Conservation (phyloP, 1,284 basidiomycete genomes). For the Ustilago tritici region DNA sequence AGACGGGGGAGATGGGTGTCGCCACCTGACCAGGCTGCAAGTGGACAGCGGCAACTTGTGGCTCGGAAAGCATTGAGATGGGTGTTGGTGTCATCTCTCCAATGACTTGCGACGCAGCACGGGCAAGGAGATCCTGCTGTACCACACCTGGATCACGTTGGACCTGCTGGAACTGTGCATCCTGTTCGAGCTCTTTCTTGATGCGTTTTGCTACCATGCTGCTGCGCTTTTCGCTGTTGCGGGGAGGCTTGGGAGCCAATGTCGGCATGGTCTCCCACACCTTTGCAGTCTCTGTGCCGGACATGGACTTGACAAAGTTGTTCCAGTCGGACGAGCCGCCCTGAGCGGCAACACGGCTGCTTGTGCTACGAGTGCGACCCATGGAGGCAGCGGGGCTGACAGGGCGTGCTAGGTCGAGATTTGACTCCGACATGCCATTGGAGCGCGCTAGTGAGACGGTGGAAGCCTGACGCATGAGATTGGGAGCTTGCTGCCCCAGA, state of each 20-base stretch:
- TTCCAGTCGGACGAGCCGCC: constrained; percentile 58
- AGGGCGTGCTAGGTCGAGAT: constrained; percentile 27
- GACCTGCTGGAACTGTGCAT: constrained; percentile 57
- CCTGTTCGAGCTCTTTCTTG: constrained; percentile 60
- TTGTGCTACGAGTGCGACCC: constrained; percentile 20
- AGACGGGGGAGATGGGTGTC: constrained; percentile 37
- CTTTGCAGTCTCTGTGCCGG: constrained; percentile 56
- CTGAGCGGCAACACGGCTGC: constrained; percentile 15
- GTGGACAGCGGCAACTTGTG: constrained; percentile 21
- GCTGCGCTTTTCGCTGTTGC: constrained; percentile 34
- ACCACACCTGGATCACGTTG: constrained; percentile 50
- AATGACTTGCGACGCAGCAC: constrained; percentile 62
- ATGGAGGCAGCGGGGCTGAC: constrained; percentile 47
- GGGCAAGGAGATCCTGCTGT: constrained; percentile 53
- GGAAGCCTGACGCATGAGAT: constrained; percentile 43
- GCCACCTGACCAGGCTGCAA: constrained; percentile 44
- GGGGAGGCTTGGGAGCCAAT: constrained; percentile 30
- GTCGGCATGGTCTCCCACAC: constrained; percentile 54
- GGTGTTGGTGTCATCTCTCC: constrained; percentile 47
- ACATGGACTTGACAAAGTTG: constrained; percentile 60
- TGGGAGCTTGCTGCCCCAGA: constrained; percentile 48
- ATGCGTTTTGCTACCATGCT: constrained; percentile 52
- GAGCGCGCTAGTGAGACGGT: constrained; percentile 17
- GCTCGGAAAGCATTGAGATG: constrained; percentile 20
- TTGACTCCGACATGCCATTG: constrained; percentile 8